Percentiles rank a stretch among this genome's conserved stretches.
phyloP scores from a whole-genome alignment of 345 rosid genomes.

The Populus alba region DNA sequence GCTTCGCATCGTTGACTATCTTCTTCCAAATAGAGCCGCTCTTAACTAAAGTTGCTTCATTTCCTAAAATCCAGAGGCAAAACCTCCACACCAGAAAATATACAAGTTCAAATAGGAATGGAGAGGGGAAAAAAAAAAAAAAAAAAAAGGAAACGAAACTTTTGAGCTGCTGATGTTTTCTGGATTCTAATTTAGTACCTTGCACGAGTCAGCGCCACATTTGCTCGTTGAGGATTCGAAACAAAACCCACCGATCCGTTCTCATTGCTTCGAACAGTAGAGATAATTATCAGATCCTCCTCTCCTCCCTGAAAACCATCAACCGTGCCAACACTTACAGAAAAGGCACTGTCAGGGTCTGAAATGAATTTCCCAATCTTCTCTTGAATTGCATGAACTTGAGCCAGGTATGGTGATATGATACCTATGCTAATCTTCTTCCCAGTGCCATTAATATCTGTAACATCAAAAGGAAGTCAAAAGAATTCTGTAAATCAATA shows the following conservation, averaged over 20 bases:
- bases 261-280: conserved; percentile 46
- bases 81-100: conserved; percentile 18
- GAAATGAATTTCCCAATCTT: conserved; percentile 26
- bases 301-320: conserved; percentile 53
- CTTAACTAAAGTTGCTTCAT: conserved; percentile 30
- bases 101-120: not conserved
- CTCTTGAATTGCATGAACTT: conserved; percentile 38
- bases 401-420: conserved; percentile 29
- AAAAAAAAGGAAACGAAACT: not conserved
- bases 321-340: conserved; percentile 36
- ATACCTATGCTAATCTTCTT: conserved; percentile 14
- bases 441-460: not conserved
- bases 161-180: not conserved
- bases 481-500: not conserved
- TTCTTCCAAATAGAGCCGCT: conserved; percentile 37
- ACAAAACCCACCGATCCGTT: conserved; percentile 42
- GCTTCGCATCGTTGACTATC: conserved; percentile 35
- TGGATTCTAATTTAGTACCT: conserved; percentile 20
- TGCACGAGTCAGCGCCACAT: conserved; percentile 28
- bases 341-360: conserved; percentile 12
- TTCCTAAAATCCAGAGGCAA: conserved; percentile 53
- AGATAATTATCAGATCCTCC: conserved; percentile 52
- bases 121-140: not conserved
- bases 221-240: conserved; percentile 9
- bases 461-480: not conserved